These are phyloP conservation scores for Mallotus japonicus DNA, from an alignment of 441 rosid genomes.

Conservation along the genomic window DNA sequence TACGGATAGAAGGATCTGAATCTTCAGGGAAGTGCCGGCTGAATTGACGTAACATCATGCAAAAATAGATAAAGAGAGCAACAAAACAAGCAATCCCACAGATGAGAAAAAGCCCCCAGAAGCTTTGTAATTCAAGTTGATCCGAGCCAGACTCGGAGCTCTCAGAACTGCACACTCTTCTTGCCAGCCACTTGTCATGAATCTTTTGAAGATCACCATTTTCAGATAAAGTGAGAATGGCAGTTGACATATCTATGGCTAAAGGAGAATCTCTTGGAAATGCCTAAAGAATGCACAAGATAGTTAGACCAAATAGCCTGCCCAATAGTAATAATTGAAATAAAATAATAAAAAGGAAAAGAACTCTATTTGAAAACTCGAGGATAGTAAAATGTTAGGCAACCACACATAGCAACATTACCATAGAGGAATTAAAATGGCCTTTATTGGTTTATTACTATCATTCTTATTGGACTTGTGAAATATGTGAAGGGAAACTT, in stretches of 20 bases:
- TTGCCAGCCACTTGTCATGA: constrained; percentile 72
- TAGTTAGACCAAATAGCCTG: background rate
- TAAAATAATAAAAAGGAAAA: background rate
- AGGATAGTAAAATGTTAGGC: no score
- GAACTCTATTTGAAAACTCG: background rate
- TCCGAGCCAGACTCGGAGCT: constrained; percentile 43
- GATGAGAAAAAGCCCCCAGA: constrained; percentile 76
- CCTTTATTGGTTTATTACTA: background rate
- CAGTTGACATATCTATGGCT: constrained; percentile 87
- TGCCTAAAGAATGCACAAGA: constrained; percentile 42
- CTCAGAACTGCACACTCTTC: constrained; percentile 43
- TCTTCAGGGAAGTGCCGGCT: constrained; percentile 36
- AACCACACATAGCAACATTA: background rate
- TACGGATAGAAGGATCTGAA: constrained; percentile 24
- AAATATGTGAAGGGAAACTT: background rate
- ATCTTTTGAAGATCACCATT: constrained; percentile 81
- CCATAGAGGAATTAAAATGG: background rate
- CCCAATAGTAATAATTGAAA: no score
- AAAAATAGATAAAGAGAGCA: constrained; percentile 61
- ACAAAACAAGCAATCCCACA: constrained; percentile 65
- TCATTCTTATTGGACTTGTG: no score
- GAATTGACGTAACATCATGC: constrained; percentile 47
- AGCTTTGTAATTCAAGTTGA: constrained; percentile 65
- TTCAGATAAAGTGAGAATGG: constrained; percentile 76
- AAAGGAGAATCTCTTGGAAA: constrained; percentile 88